Evolutionary conservation across 1,284 basidiomycete genomes (phyloP).

Genomic region (Rhodotorula sp.): DNA sequence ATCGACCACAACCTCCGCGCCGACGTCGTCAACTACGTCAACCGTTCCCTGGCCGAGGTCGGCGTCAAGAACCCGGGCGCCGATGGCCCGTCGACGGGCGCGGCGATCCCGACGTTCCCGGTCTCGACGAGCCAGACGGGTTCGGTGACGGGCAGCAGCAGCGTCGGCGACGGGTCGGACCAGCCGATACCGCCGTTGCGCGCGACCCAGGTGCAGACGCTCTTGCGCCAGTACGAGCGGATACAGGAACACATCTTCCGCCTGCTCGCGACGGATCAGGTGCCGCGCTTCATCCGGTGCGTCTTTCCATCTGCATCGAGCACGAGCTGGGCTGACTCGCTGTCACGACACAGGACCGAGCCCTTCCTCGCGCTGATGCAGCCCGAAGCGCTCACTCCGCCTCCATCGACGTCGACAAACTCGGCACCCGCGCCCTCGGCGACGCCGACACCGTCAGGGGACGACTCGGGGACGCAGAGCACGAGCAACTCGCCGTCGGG

Average conservation of each 20-base stretch:
- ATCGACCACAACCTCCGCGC: conserved; percentile 95
- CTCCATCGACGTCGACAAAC: not conserved
- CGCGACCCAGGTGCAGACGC: conserved; percentile 89
- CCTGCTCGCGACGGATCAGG: conserved; percentile 95
- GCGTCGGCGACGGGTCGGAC: not conserved
- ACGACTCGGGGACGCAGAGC: not conserved
- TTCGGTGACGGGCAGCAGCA: not conserved
- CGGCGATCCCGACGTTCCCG: not conserved
- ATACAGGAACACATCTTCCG: conserved; percentile 97
- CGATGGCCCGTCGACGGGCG: conserved; percentile 6
- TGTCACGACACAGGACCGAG: conserved; percentile 23
- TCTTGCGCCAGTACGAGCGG: conserved; percentile 90
- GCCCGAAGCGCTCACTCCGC: conserved; percentile 19
- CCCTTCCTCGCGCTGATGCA: conserved; percentile 40
- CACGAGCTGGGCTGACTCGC: not conserved
- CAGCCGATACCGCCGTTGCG: conserved; percentile 52
- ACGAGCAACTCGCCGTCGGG: not conserved
- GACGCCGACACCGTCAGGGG: not conserved
- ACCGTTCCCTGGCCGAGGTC: conserved; percentile 53
- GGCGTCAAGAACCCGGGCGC: conserved; percentile 62
- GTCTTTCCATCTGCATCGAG: not conserved
- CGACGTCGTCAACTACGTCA: conserved; percentile 89
- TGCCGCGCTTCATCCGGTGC: conserved; percentile 58
- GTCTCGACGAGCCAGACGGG: not conserved
- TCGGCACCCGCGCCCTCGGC: not conserved